Conservation (phyloP, 164 flowering plant genomes). For the Magnolia changhungtana region DNA sequence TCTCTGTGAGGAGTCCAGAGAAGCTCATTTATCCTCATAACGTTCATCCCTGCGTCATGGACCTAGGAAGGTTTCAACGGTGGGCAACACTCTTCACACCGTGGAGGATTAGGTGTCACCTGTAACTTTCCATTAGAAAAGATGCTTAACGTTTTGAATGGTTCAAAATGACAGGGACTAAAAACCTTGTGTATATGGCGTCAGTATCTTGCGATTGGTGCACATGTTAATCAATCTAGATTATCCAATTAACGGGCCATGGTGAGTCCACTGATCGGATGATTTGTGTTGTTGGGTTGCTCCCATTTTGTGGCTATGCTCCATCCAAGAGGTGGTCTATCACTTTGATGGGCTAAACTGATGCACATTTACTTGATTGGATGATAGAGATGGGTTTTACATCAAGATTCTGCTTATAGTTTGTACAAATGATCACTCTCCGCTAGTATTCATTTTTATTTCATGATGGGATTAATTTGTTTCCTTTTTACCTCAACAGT, state of each 20-base stretch:
- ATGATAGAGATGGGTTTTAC: background rate
- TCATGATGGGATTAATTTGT: background rate
- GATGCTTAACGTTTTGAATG: background rate
- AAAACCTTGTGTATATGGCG: background rate
- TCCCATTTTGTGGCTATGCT: background rate
- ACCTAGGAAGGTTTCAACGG: no score
- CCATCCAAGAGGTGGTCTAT: background rate
- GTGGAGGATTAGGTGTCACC: background rate
- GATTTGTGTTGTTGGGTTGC: no score
- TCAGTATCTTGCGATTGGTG: background rate
- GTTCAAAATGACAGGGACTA: background rate
- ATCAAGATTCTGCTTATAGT: background rate
- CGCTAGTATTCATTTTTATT: background rate
- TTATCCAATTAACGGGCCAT: no score
- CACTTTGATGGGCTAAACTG: background rate
- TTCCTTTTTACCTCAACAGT: constrained; percentile 29
- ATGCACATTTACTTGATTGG: background rate
- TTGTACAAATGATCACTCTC: background rate
- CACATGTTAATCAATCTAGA: background rate
- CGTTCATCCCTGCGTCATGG: no score
- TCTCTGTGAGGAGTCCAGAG: no score
- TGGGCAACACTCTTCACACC: no score
- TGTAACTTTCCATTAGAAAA: background rate
- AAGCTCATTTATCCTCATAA: no score
- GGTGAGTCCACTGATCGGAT: background rate